Conservation (phyloP, 306 rosid species). For the Prunus davidiana region DNA sequence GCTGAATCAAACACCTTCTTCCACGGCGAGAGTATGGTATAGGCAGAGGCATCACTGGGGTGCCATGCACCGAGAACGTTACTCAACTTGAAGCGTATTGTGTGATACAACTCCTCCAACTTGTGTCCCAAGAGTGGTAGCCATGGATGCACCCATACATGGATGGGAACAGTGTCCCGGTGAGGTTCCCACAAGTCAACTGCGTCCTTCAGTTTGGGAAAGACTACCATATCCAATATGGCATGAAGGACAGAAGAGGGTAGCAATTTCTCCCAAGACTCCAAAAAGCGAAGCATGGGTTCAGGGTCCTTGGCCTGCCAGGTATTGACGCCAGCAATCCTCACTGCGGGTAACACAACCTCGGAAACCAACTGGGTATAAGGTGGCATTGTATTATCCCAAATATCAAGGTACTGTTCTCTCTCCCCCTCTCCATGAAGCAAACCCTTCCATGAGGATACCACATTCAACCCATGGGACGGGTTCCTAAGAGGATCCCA, state of each 20-base stretch:
- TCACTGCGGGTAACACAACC: slow-evolving; percentile 85
- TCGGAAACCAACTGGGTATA: slow-evolving; percentile 78
- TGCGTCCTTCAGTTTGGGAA: slow-evolving; percentile 77
- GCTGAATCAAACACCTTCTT: slow-evolving; percentile 71
- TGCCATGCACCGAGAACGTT: slow-evolving; percentile 93
- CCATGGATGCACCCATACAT: slow-evolving; percentile 97
- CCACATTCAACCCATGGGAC: slow-evolving; percentile 60
- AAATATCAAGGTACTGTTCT: slow-evolving; percentile 49
- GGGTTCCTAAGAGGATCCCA: slow-evolving; percentile 91
- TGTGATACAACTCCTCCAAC: slow-evolving; percentile 72
- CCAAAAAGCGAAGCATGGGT: slow-evolving; percentile 79
- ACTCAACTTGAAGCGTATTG: slow-evolving; percentile 76
- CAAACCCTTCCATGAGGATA: slow-evolving; percentile 62
- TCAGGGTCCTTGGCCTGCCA: slow-evolving; percentile 97
- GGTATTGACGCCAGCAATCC: slow-evolving; percentile 78
- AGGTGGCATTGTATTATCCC: slow-evolving; percentile 59
- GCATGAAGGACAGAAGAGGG: slow-evolving; percentile 60
- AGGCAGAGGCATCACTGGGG: slow-evolving; percentile 83
- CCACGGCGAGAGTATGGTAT: slow-evolving; percentile 87
- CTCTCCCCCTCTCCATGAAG: slow-evolving; percentile 55
- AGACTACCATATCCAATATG: slow-evolving; percentile 63
- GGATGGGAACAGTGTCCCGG: slow-evolving; percentile 86
- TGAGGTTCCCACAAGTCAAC: slow-evolving; percentile 93
- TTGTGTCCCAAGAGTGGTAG: slow-evolving; percentile 74
- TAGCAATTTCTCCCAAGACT: slow-evolving; percentile 76